Evolutionary conservation across 805 yeast genomes (phyloP).

Genomic region (Metschnikowia santaceciliae): DNA sequence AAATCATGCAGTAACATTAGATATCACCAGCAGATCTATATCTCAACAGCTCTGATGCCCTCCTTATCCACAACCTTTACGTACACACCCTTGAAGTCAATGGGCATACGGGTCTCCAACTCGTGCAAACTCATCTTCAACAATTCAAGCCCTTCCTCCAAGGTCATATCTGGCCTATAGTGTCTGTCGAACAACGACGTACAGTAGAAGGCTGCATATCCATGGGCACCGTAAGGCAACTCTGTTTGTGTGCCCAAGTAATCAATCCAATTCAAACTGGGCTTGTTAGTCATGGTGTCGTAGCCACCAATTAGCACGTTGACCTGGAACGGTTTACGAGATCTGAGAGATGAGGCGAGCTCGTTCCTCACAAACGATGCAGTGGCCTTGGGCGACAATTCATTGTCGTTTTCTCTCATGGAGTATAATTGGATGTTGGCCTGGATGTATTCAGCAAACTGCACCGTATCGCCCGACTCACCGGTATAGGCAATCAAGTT

Average conservation of each 20-base stretch:
- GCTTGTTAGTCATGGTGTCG: conserved; percentile 54
- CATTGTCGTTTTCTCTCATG: conserved; percentile 74
- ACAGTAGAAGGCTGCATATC: conserved; percentile 96
- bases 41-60: conserved; percentile 46
- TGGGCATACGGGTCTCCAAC: conserved; percentile 79
- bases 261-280: conserved; percentile 84
- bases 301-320: conserved; percentile 86
- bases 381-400: conserved; percentile 78
- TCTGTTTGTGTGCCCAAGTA: conserved; percentile 89
- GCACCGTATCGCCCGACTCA: conserved; percentile 94
- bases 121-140: conserved; percentile 73
- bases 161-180: conserved; percentile 69
- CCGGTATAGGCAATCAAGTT: conserved; percentile 88
- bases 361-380: conserved; percentile 86
- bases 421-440: conserved; percentile 87
- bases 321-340: conserved; percentile 91
- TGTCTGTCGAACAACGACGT: conserved; percentile 88
- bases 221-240: conserved; percentile 96
- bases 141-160: conserved; percentile 75
- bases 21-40: conserved; percentile 4
- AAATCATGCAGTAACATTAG: background rate
- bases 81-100: conserved; percentile 86
- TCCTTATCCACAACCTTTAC: conserved; percentile 64
- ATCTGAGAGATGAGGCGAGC: conserved; percentile 82
- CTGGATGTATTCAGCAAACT: conserved; percentile 90